A percentile compares a stretch with the other conserved stretches of the same genome.
Conservation (phyloP, 2,329 filamentous ascomycete genomes). For the Colletotrichum camelliae region DNA sequence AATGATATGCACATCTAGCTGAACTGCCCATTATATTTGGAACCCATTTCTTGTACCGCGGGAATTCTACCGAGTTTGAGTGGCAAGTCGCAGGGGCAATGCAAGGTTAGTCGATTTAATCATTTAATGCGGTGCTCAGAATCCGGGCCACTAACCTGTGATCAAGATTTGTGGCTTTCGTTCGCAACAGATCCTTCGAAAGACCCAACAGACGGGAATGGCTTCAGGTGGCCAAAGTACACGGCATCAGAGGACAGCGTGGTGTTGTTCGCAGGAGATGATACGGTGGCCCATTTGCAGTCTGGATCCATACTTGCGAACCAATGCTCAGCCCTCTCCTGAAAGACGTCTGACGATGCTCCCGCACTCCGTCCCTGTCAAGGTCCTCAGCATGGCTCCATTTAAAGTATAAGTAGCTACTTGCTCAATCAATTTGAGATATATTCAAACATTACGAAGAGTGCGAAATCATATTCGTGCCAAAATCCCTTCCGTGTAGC, state of each 20-base stretch:
- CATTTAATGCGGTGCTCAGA: background rate
- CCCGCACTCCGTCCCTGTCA: background rate
- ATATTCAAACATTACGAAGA: background rate
- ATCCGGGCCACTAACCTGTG: background rate
- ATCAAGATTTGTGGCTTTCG: slow-evolving; percentile 29
- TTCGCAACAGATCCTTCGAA: slow-evolving; percentile 25
- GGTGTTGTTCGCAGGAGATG: slow-evolving; percentile 24
- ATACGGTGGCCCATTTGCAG: background rate
- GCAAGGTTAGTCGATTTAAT: slow-evolving; percentile 26
- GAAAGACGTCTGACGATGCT: background rate
- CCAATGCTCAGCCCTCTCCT: slow-evolving; percentile 25
- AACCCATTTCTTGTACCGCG: slow-evolving; percentile 31
- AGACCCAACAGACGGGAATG: slow-evolving; percentile 21
- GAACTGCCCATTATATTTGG: slow-evolving; percentile 35
- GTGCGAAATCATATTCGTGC: background rate
- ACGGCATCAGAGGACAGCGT: slow-evolving; percentile 20
- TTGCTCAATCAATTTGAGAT: background rate
- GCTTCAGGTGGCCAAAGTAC: slow-evolving; percentile 29
- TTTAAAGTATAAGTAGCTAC: background rate
- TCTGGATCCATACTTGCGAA: background rate
- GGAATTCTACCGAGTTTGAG: slow-evolving; percentile 33
- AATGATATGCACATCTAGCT: slow-evolving; percentile 14
- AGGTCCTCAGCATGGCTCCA: background rate
- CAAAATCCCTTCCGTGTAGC: background rate
- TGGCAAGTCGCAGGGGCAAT: slow-evolving; percentile 30